These are phyloP conservation scores for Boletus rubroflammeus DNA, from an alignment of 768 basidiomycete species.

Conservation along the genomic window DNA sequence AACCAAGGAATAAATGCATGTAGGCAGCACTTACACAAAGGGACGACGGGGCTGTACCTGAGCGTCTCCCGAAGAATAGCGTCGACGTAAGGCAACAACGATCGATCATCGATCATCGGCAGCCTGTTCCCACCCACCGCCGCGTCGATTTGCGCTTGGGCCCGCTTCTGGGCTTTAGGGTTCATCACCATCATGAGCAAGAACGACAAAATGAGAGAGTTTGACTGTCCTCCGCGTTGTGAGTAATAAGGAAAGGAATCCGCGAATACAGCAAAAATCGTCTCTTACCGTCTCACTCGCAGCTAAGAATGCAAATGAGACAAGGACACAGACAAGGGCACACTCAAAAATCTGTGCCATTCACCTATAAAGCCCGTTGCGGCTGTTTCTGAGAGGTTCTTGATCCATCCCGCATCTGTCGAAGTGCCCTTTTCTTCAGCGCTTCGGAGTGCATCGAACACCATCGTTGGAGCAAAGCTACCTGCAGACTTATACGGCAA, in stretches of 20 bases:
- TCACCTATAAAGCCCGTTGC: constrained; percentile 22
- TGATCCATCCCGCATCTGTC: constrained; percentile 2
- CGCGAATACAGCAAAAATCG: neutral
- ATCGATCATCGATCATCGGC: constrained; percentile 15
- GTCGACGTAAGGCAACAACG: constrained; percentile 19
- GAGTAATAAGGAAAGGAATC: neutral
- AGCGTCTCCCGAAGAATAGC: constrained; percentile 19
- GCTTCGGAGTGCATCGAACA: constrained; percentile 16
- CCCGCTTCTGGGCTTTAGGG: constrained; percentile 17
- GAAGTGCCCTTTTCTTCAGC: constrained; percentile 6
- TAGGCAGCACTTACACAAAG: constrained; percentile 10
- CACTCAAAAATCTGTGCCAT: neutral
- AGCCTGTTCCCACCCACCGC: constrained; percentile 12
- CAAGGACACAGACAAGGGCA: neutral
- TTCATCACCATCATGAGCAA: constrained; percentile 18
- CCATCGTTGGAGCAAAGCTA: constrained; percentile 13
- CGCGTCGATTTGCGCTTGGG: constrained; percentile 22
- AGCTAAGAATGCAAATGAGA: constrained; percentile 11
- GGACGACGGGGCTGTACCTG: constrained; percentile 12
- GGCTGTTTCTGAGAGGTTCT: constrained; percentile 20
- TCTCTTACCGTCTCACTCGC: constrained; percentile 20
- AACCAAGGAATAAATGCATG: neutral
- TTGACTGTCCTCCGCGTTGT: constrained; percentile 12
- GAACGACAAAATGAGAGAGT: constrained; percentile 23
- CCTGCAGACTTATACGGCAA: constrained; percentile 3